Conservation (phyloP, 495 filamentous ascomycete genomes). For the Xylaria bambusicola region DNA sequence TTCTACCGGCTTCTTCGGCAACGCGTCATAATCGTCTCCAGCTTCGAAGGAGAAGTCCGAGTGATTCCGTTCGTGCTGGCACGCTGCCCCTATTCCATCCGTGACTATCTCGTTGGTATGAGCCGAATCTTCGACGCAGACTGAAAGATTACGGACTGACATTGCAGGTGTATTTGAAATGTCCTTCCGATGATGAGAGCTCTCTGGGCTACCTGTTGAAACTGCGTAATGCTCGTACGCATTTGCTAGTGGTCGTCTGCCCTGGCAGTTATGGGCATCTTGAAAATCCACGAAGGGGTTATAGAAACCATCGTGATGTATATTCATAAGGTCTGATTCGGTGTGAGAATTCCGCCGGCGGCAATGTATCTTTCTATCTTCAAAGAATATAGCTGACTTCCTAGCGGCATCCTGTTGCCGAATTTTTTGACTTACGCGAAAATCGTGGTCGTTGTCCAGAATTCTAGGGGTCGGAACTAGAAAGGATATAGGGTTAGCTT, state of each 20-base stretch:
- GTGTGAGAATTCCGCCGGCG: no score
- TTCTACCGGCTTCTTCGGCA: background rate
- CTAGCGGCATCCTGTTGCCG: slow-evolving; percentile 18
- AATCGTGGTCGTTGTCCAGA: slow-evolving; percentile 28
- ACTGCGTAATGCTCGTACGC: background rate
- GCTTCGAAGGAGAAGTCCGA: slow-evolving; percentile 7
- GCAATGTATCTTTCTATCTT: background rate
- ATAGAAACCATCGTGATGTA: background rate
- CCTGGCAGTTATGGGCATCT: background rate
- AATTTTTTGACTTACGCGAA: slow-evolving; percentile 28
- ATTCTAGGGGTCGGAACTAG: slow-evolving; percentile 12
- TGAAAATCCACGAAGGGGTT: background rate
- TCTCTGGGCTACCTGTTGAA: no score
- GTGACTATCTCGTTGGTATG: background rate
- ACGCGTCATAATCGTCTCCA: background rate
- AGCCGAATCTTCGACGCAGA: background rate
- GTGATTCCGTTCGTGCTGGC: background rate
- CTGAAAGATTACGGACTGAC: background rate
- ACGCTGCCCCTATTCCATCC: background rate
- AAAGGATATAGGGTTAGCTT: background rate
- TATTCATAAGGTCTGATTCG: background rate
- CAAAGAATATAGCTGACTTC: background rate
- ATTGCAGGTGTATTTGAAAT: background rate
- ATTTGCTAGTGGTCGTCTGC: background rate
- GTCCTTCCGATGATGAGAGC: no score